Evolutionary conservation across 371 early-diverging fungal genomes (phyloP), one percentile per base, ranked within the genome.

Genomic region (Rhizomucor miehei): DNA sequence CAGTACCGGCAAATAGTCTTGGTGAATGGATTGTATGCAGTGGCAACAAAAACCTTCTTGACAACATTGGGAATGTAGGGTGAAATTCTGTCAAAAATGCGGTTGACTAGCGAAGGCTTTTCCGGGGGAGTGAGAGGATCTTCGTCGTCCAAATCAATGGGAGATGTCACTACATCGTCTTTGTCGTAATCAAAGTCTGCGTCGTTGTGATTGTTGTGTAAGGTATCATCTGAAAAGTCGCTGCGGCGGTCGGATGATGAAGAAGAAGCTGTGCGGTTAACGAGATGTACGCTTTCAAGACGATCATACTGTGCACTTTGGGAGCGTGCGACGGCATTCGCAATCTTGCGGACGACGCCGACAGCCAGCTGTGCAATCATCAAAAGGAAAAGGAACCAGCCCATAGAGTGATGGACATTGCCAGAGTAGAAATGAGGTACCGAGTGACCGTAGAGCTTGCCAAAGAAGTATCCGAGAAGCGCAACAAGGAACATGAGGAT

Each of bases 281-380:
- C 52, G 8, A 73, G 51, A 23, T 62, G 69, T 1, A 65, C 62
- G 35, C 61, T 59, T 41, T 70, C 71, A 23, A 72, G 16, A n/a
- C 59, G 57, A 36, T 73, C 62, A 52, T 75, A 70, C 2, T 57
- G 48, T 9, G 40, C 50, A 37, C 54, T 50, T 44, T 57, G 62
- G 11, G 51, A 62, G 6, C 59, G 61, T 0, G 59, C 71, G 0
- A 77, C 65, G 0, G 70, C 71, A 58, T 77, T 77, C 3, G 77
- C 68, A 21, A 77, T 62, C 36, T 77, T 77, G 17, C 78, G 65
- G 1, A 74, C 65, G 11, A 77, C 60, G 43, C 78, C 75, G n/a
- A 77, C 71, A 14, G 54, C 35, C 60, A 74, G 49, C 57, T 77
- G 78, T 13, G 56, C 57, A 34, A 67, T 58, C 24, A 77, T 24